These are phyloP conservation scores for Mercurialis annua DNA, from an alignment of 345 rosid species.

Conservation along the genomic window DNA sequence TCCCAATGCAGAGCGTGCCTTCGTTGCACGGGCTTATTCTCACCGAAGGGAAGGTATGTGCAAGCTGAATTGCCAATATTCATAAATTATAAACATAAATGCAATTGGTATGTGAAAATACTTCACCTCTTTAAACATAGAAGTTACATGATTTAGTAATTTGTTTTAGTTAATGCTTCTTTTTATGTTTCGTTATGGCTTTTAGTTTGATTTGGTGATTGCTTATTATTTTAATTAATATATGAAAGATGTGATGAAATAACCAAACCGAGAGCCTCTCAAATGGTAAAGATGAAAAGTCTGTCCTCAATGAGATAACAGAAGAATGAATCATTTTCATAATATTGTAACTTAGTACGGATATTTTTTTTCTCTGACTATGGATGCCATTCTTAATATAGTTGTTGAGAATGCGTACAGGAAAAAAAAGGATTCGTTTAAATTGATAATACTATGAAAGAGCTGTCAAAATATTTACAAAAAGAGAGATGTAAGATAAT, in stretches of 20 bases:
- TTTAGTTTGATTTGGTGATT: not conserved
- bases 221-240: not conserved
- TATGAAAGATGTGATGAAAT: not conserved
- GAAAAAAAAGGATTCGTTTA: not conserved
- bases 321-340: not conserved
- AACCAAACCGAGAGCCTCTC: not conserved
- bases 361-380: not conserved
- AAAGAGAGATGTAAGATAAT: not conserved
- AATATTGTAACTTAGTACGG: not conserved
- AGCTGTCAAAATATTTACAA: not conserved
- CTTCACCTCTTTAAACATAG: not conserved
- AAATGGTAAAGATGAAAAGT: not conserved
- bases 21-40: constrained; percentile 56
- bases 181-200: not conserved
- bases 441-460: not conserved
- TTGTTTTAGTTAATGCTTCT: not conserved
- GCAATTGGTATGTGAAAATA: not conserved
- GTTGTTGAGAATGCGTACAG: not conserved
- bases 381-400: not conserved
- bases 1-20: constrained; percentile 68
- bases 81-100: not conserved
- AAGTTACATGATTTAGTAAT: not conserved
- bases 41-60: constrained; percentile 60
- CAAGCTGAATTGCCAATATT: not conserved
- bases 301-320: not conserved